Base-by-base conservation (phyloP, 1,139 yeast species). In the Diutina siamensis region DNA sequence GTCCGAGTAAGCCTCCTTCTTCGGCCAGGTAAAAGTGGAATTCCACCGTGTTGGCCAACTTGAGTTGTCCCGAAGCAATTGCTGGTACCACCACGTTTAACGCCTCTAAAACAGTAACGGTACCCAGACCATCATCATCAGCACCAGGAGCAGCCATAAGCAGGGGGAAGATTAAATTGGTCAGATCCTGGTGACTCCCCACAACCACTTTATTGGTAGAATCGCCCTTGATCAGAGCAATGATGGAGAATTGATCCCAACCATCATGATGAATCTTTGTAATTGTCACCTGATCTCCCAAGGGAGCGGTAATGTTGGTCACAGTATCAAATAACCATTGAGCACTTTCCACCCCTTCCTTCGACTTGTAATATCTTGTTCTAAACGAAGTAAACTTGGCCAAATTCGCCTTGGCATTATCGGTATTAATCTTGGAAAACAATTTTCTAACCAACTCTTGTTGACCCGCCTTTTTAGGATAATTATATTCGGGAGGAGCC, bases 1-100 rank as follows among this genome's bases (percentile, higher is more conserved):
- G 86, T 0, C 98, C 98, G 47, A 86, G 68, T 48, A 87, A 68
- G 0, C 97, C 97, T 49, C 87, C 89, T 68, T 89, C 98, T 65
- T 89, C 97, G 2, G 95, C 97, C 38, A 95, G 78, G 63, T 87
- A 89, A 71, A 87, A 92, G 62, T 89, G 97, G 67, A 92, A 88
- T 60, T 89, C 95, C 27, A 89, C 64, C 0, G 95, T 78, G 61
- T 87, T 85, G 48, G 72, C 65, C 3, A 92, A 89, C 48, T 62
- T 57, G 53, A 77, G 71, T 0, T 51, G 49, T 0, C 72, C 76
- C 12, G 56, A 48, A 22, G 53, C 55, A 46, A 62, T 61, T 10
- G 60, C 62, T 20, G 64, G 67, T 17, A 74, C 62, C 40, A 84
- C 63, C 10, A 84, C 62, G 50, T 94, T 74, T 55, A 88, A 72